phyloP scores from a whole-genome alignment of 225 moss, liverwort and hornwort species.

The Neckera pumila region DNA sequence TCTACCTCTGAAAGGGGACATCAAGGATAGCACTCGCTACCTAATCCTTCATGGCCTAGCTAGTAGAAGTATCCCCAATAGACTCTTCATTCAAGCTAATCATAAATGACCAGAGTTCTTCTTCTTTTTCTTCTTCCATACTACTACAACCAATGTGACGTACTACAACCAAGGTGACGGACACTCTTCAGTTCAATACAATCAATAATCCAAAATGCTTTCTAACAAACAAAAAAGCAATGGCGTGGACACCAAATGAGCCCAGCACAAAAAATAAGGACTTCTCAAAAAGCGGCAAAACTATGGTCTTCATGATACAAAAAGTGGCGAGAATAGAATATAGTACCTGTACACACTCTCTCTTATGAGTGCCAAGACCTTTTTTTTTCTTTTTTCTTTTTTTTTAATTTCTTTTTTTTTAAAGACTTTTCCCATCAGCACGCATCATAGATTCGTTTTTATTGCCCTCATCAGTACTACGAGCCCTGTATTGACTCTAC shows the following conservation, averaged over 20 bases:
- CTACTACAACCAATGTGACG: too few species aligned
- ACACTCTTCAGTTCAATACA: neutral
- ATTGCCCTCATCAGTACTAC: neutral
- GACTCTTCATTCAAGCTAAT: too few species aligned
- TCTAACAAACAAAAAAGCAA: too few species aligned
- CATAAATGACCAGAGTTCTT: too few species aligned
- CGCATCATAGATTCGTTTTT: neutral
- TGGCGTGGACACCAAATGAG: too few species aligned
- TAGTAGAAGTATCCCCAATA: too few species aligned
- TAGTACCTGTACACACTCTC: neutral
- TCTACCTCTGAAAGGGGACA: too few species aligned
- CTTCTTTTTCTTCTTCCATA: too few species aligned
- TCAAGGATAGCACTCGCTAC: too few species aligned
- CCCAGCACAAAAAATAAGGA: neutral
- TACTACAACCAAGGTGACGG: neutral
- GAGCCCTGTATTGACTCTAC: neutral
- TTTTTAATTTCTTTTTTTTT: neutral
- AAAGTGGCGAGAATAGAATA: neutral
- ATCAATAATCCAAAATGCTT: neutral
- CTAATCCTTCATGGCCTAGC: too few species aligned
- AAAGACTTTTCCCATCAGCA: neutral
- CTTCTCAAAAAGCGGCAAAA: neutral
- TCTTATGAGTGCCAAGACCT: neutral
- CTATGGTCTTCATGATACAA: neutral
- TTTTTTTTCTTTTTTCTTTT: neutral